A percentile compares a stretch with the other conserved stretches of the same genome.
These are phyloP conservation scores for Diaporthe aspalathi DNA, from an alignment of 2,329 filamentous ascomycete species.

Conservation along the genomic window DNA sequence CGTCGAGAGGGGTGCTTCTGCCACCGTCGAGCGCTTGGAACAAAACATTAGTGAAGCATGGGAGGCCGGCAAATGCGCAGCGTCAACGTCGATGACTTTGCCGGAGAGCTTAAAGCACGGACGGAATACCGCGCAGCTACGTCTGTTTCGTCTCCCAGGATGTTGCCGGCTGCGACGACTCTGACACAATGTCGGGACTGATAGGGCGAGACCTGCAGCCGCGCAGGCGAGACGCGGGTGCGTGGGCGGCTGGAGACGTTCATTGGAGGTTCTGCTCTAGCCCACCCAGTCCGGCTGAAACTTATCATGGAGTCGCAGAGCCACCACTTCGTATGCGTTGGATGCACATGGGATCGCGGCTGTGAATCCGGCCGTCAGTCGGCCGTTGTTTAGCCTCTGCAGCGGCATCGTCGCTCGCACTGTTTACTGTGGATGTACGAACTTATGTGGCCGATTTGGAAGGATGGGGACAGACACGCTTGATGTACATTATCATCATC, in stretches of 20 bases:
- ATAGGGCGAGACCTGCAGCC: constrained; percentile 21
- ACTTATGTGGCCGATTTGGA: not conserved
- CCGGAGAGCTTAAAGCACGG: constrained; percentile 31
- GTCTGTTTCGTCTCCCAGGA: constrained; percentile 36
- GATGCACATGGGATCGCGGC: constrained; percentile 17
- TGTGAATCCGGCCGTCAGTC: constrained; percentile 14
- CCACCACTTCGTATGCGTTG: not conserved
- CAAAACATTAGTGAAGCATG: not conserved
- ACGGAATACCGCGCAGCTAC: constrained; percentile 17
- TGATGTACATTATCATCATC: not conserved
- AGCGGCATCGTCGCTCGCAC: constrained; percentile 14
- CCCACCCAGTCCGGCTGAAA: constrained; percentile 27
- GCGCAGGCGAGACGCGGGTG: not conserved
- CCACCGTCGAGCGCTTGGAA: not conserved
- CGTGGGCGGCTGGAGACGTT: not conserved
- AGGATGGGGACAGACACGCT: not conserved
- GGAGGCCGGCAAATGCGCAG: constrained; percentile 16
- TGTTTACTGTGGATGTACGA: not conserved
- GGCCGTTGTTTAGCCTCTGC: constrained; percentile 13
- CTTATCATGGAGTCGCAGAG: not conserved
- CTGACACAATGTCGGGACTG: constrained; percentile 23
- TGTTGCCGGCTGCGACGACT: constrained; percentile 27
- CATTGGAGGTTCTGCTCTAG: constrained; percentile 6
- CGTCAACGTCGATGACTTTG: not conserved
- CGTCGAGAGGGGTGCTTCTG: no score